Evolutionary conservation across 345 rosid genomes (phyloP), one percentile per base, ranked within the genome.

Genomic region (Populus deltoides): DNA sequence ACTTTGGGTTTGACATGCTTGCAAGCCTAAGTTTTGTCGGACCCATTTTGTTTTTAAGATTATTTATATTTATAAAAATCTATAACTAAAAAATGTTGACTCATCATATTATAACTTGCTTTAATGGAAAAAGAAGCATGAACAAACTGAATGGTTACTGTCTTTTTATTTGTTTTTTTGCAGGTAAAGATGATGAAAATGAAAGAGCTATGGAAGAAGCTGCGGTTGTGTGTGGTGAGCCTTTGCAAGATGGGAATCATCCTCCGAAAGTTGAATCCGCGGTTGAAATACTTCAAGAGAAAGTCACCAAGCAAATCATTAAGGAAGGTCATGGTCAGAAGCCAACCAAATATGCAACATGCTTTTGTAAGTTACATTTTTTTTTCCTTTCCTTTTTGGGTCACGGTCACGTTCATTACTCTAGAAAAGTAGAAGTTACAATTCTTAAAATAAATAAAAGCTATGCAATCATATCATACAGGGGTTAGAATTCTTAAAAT

Each of bases 271-370:
- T 88, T 77, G 97, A 93, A 62, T 85, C 90, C 25, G 86, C 81
- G 43, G 89, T 83, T 67, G 92, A 92, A 77, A 75, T 87, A 77
- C 86, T 93, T 82, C 93, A 89, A 75, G 98, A 90, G 79, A 92
- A 92, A 86, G 98, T 95, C 77, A 88, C 88, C 20, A 94, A 92
- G 86, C 97, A 93, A 84, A 91, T 92, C 80, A 87, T 92, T 8
- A 91, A 91, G 88, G 98, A 93, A 82, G 97, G 99, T 36, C 93
- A 91, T 68, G 99, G 97, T 74, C 92, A 88, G 77, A 95, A 90
- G 73, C 97, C 99, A 45, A 80, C 98, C 73, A 93, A 93, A 82
- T 93, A 95, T 80, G 85, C 99, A 1, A 92, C 99, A 15, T 95
- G 97, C 87, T 95, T 95, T 82, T 84, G 97, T 94, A 83, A 92